Base-by-base conservation (phyloP, 1,139 yeast species). In the Scheffersomyces illinoinensis region DNA sequence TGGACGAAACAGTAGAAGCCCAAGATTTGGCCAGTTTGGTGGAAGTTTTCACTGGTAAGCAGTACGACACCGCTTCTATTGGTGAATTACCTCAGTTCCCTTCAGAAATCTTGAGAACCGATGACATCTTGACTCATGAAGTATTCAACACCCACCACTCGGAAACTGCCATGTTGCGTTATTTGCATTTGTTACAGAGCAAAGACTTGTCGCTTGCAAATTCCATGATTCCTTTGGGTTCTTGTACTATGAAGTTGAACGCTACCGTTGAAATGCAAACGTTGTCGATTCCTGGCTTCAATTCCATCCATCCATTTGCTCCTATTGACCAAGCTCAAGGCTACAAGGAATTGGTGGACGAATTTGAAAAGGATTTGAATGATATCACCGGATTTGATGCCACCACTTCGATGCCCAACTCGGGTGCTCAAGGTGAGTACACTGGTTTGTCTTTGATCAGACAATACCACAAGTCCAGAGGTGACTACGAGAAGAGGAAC, bases 371-470 rank as follows among this genome's bases (percentile, higher is more conserved):
- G 57, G 98, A 95, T 74, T 81, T 95, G 66, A 92, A 95, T 60
- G 93, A 90, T 64, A 93, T 95, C 64, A 95, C 99, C n/a, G 98
- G 98, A 0, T 92, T 95, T 69, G 91, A 88, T 64, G 96, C 93
- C 53, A 90, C 97, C 24, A 91, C 98, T 6, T 80, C 91, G 60
- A 96, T 93, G 88, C 99, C 99, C 64, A 95, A 95, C 75, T 91
- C 98, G 54, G 99, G 99, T 66, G 99, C 99, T 52, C 97, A 93
- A 76, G 99, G 99, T 74, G 99, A 95, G 77, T 95, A 90, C 77
- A 87, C 98, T 33, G 99, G 99, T 49, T 83, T 95, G 64, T 86
- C 97, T 59, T 92, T 93, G 58, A 95, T 95, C 67, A 85, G 88
- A 68, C 86, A 90, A 56, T 95, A 91, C 74, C 86, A 90, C 68